Evolutionary conservation across 140 eudicot species (phyloP).

Genomic region (Ambrosia hybrid): DNA sequence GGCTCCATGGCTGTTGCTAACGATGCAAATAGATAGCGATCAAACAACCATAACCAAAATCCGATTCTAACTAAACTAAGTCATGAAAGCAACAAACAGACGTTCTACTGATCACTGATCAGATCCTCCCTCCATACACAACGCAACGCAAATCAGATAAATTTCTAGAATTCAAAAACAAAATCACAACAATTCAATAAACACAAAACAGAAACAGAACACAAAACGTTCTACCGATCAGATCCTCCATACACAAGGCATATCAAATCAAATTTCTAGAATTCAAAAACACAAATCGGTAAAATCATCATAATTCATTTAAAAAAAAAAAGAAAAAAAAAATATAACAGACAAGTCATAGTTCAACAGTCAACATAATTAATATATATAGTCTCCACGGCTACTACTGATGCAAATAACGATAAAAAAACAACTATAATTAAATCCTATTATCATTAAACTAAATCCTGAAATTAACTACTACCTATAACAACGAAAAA

Average conservation of each 20-base stretch:
- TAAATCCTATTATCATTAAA: too few species aligned
- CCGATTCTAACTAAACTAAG: constrained; percentile 13
- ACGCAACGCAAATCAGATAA: constrained; percentile 12
- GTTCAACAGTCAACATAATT: too few species aligned
- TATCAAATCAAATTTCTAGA: background rate
- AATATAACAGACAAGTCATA: too few species aligned
- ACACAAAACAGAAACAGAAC: too few species aligned
- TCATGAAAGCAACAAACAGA: constrained; percentile 13
- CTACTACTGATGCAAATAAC: too few species aligned
- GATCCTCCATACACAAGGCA: constrained; percentile 3
- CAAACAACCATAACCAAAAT: background rate
- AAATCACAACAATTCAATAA: background rate
- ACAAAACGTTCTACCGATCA: background rate
- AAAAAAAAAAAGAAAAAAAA: too few species aligned
- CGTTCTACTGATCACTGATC: too few species aligned
- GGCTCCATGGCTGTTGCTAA: constrained; percentile 12
- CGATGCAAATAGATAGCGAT: constrained; percentile 15
- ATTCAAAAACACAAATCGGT: background rate
- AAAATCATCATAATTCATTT: background rate
- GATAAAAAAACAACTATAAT: too few species aligned
- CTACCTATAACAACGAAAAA: too few species aligned
- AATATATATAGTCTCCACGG: too few species aligned
- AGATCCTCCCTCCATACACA: background rate
- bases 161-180: background rate
- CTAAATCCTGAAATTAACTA: too few species aligned